Base-by-base conservation (phyloP, 2,329 filamentous ascomycete species). In the Alternaria sp. region DNA sequence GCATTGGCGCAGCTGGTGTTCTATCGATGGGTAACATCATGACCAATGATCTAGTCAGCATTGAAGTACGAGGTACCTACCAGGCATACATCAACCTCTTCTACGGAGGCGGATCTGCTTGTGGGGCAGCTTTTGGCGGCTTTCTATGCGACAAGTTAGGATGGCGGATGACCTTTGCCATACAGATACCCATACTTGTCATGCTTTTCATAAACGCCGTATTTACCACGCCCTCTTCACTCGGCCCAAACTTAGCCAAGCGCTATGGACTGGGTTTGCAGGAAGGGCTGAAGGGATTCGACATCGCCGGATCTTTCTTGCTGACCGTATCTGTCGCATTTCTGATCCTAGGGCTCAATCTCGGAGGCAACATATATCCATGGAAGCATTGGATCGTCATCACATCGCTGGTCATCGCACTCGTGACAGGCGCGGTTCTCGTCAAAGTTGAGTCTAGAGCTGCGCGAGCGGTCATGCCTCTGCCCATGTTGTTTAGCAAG, bases 31-130 rank as follows among this genome's bases (percentile, higher is more conserved):
- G 75, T 10, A 88, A 85, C 6, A 92, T 93, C 58, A 88, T 93
- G 65, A 88, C 90, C 17, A 91, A 89, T 60, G 91, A 93, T 76
- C 80, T 93, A 51, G 90, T 94, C 36, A 90, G 90, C 1, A 91
- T 93, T 67, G 87, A 91, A 81, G 89, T 83, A 15, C 84, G 91
- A n/a, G 90, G 91, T 4, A 86, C 86, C 5, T 94, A 91, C 69
- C 91, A 94, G 76, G 89, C 89, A 13, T 88, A 90, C 68, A 86
- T 91, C 71, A 79, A 92, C 74, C 82, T 91, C 49, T 83, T 86
- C 52, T 91, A 86, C 69, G 90, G 90, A 3, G 73, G 81, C 10
- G 81, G 80, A 6, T 75, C 76, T 21, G 78, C 77, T 7, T 80
- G 88, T 3, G 91, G 91, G 3, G 90, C 90, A 2, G 90, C 90